Evolutionary conservation across 2,329 filamentous ascomycete genomes (phyloP).

Genomic region (Apiospora koreana): DNA sequence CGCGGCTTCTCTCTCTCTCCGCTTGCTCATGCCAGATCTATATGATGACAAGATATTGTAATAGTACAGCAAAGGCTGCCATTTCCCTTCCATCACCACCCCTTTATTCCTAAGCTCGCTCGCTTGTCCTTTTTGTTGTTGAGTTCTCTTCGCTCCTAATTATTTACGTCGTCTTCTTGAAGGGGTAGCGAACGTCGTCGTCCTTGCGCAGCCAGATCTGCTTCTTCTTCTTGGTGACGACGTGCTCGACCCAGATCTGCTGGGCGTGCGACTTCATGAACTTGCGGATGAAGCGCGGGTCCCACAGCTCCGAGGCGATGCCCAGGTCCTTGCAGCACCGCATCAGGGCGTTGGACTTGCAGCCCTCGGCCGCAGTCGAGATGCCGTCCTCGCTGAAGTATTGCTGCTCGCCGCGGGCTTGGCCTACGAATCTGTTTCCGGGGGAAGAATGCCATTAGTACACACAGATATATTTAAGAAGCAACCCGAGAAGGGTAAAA

Average conservation of each 20-base stretch:
- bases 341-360: constrained; percentile 97
- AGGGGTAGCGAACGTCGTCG: constrained; percentile 68
- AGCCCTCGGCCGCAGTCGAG: constrained; percentile 92
- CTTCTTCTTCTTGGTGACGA: constrained; percentile 81
- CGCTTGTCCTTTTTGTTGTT: neutral
- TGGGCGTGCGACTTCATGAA: constrained; percentile 76
- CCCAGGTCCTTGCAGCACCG: constrained; percentile 98
- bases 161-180: constrained; percentile 38
- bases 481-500: too few relatives aligned
- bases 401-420: constrained; percentile 91
- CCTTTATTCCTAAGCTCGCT: neutral
- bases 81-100: neutral
- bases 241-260: constrained; percentile 90
- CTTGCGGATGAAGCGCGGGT: constrained; percentile 83
- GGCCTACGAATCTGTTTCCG: constrained; percentile 73
- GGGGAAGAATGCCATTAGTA: neutral
- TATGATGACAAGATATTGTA: neutral
- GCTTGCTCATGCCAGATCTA: neutral
- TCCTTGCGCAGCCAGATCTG: constrained; percentile 87
- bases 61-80: neutral
- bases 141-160: neutral
- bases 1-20: neutral
- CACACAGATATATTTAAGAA: neutral
- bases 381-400: constrained; percentile 91
- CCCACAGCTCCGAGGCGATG: constrained; percentile 94